These are phyloP conservation scores for Arxiozyma slooffiae DNA, from an alignment of 1,139 yeast genomes.

Conservation along the genomic window DNA sequence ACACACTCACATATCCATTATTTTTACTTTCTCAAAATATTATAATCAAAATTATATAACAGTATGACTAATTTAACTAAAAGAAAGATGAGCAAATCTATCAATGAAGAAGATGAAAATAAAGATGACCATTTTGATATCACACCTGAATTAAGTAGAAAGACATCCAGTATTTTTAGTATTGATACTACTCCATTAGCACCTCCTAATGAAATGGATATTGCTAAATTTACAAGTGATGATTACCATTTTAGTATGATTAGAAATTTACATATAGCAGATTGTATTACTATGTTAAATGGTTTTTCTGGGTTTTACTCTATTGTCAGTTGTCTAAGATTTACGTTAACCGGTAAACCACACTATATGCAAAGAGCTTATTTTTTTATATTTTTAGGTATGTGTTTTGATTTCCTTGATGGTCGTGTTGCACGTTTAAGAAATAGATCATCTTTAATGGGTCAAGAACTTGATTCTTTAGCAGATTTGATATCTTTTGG, in stretches of 20 bases:
- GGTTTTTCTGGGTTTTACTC: slow-evolving; percentile 88
- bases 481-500: slow-evolving; percentile 92
- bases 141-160: slow-evolving; percentile 19
- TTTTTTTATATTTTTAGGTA: slow-evolving; percentile 75
- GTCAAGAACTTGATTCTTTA: slow-evolving; percentile 91
- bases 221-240: slow-evolving; percentile 68
- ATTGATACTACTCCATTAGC: slow-evolving; percentile 33
- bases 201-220: slow-evolving; percentile 67
- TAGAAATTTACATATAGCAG: slow-evolving; percentile 86
- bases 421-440: slow-evolving; percentile 95
- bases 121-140: slow-evolving; percentile 3
- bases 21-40: background rate
- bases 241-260: slow-evolving; percentile 67
- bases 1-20: background rate
- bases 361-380: slow-evolving; percentile 84
- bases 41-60: too few species aligned
- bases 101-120: background rate
- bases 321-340: slow-evolving; percentile 75
- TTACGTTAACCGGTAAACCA: slow-evolving; percentile 53
- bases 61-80: slow-evolving; percentile 3
- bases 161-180: slow-evolving; percentile 35
- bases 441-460: slow-evolving; percentile 86
- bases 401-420: slow-evolving; percentile 90
- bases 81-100: slow-evolving; percentile 1
- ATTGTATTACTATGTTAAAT: slow-evolving; percentile 83